phyloP scores from a whole-genome alignment of 345 rosid genomes.

The Eucalyptus polybractea region DNA sequence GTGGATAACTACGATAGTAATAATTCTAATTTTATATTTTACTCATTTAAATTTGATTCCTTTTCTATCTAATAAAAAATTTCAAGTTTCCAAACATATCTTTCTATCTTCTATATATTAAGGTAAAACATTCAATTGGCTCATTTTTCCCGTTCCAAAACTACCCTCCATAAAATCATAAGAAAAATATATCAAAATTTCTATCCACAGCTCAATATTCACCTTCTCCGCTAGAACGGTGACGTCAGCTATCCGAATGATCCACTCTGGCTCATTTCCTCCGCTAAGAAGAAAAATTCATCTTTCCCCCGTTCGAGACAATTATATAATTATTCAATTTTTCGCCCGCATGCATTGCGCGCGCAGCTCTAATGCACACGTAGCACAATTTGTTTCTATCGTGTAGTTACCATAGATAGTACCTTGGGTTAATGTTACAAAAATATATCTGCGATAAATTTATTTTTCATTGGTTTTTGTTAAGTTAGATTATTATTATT shows the following conservation, averaged over 20 bases:
- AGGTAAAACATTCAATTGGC: neutral
- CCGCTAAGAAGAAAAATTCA: neutral
- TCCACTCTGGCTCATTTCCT: neutral
- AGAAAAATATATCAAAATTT: neutral
- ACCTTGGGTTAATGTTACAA: too few relatives aligned
- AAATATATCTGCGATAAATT: accelerated
- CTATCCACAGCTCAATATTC: neutral
- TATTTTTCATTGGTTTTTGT: accelerated
- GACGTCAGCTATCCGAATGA: neutral
- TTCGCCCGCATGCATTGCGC: accelerated
- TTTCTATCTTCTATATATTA: neutral
- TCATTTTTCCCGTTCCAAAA: neutral
- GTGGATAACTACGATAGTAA: neutral
- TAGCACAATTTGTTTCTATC: neutral
- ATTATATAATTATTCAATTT: neutral
- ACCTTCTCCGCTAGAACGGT: neutral
- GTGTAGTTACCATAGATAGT: neutral
- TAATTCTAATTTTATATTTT: neutral
- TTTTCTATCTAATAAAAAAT: neutral
- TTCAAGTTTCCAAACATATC: neutral
- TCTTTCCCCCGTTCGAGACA: neutral
- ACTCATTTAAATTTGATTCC: neutral
- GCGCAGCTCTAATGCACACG: neutral
- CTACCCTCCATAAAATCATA: neutral
- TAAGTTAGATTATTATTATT: too few relatives aligned